Evolutionary conservation across 805 yeast species (phyloP), one percentile per base, ranked within the genome.

Genomic region (Yamadazyma endophytica): DNA sequence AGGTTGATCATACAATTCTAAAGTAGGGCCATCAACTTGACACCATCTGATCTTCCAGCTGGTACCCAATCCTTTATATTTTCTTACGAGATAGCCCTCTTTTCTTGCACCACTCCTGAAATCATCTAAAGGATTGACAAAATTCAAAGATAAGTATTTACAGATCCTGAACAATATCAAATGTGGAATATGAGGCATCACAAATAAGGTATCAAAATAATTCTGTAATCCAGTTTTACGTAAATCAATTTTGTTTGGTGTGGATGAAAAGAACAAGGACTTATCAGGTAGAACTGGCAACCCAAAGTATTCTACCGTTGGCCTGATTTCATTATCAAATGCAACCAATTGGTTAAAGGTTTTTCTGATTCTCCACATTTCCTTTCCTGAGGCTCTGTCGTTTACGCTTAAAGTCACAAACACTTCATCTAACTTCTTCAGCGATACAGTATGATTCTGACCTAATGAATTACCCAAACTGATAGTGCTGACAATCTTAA

Each of bases 341-440:
- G 68, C 64, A 5, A 63, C 40, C n/a, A 90, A 58, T 44, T 79
- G 81, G 1, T 73, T 59, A 36, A 77, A 71, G 2, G 77, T 55
- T 47, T 87, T 87, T 24, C 77, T 64, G 32, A 86, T 76, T 43
- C 78, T 69, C 82, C 95, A 89, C 64, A 84, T 72, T 44, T 79
- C 86, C 38, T 77, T 77, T 23, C 66, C 62, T 2, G 79, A 58
- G 15, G 68, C 76, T 20, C 78, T 70, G 43, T 83, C 90, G 27
- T 70, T 60, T 4, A 83, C 76, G 12, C 81, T 70, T 32, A 89
- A 68, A 1, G 82, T 65, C 14, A 83, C 67, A 17, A 58, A 58
- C 12, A 82, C 79, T 24, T 80, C 87, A 23, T 76, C 82, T 1
- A 62, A 43, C 40, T 68, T 68, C 23, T 65, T 69, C 8, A 41